Percentiles rank a stretch among this genome's conserved stretches.
Evolutionary conservation across 1,284 basidiomycete species (phyloP).

Genomic region (Tausonia pullulans): DNA sequence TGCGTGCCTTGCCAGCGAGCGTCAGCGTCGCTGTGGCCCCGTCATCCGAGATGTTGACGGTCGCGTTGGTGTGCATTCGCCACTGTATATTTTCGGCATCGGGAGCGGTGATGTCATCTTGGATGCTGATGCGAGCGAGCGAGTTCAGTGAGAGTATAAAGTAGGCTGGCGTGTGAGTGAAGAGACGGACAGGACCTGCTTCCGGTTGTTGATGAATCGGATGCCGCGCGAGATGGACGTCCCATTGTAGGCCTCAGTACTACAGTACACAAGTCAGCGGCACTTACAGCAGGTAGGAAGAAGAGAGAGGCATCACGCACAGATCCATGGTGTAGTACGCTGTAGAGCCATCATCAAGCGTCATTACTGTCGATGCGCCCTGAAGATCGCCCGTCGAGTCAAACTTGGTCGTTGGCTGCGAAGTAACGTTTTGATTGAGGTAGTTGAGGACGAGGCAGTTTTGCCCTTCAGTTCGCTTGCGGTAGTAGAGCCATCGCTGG

Average conservation of each 20-base stretch:
- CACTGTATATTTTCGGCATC: slow-evolving; percentile 51
- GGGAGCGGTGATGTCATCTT: slow-evolving; percentile 64
- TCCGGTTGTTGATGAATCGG: slow-evolving; percentile 71
- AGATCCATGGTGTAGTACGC: slow-evolving; percentile 77
- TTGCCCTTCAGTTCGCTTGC: slow-evolving; percentile 93
- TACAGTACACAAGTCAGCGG: no score
- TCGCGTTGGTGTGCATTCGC: slow-evolving; percentile 80
- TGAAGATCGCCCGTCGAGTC: slow-evolving; percentile 56
- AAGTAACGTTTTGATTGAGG: slow-evolving; percentile 56
- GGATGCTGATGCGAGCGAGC: slow-evolving; percentile 34
- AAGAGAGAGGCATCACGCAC: slow-evolving; percentile 4
- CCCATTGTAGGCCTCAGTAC: slow-evolving; percentile 60
- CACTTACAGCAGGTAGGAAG: no score
- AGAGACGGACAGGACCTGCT: slow-evolving; percentile 56
- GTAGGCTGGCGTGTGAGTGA: no score
- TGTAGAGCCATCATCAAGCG: slow-evolving; percentile 55
- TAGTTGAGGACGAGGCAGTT: slow-evolving; percentile 77
- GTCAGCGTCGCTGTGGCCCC: slow-evolving; percentile 50
- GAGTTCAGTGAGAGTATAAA: no score
- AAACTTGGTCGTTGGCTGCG: slow-evolving; percentile 49
- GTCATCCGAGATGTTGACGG: slow-evolving; percentile 32
- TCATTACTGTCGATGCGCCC: slow-evolving; percentile 52
- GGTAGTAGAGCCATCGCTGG: slow-evolving; percentile 79
- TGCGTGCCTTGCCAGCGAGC: slow-evolving; percentile 48
- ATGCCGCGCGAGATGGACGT: slow-evolving; percentile 72